These are phyloP conservation scores for Ramularia endophylla DNA, from an alignment of 2,329 filamentous ascomycete genomes.

Conservation along the genomic window DNA sequence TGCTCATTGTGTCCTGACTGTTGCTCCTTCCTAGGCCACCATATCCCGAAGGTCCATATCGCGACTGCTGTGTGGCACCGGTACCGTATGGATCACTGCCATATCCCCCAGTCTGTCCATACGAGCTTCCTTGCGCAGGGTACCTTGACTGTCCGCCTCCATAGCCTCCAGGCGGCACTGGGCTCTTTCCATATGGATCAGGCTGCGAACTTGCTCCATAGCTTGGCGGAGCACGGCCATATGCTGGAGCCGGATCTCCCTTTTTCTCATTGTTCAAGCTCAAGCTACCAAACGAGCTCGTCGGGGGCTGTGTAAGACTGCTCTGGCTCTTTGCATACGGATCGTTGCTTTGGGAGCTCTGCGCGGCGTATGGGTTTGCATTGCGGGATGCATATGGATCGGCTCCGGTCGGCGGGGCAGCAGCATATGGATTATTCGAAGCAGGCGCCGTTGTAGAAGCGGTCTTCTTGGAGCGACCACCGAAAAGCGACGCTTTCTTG, in stretches of 20 bases:
- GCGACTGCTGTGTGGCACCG: slow-evolving; percentile 30
- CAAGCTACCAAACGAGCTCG: slow-evolving; percentile 27
- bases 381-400: slow-evolving; percentile 22
- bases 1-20: slow-evolving; percentile 45
- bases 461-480: slow-evolving; percentile 50
- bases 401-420: slow-evolving; percentile 31
- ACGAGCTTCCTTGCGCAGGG: slow-evolving; percentile 25
- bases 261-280: slow-evolving; percentile 21
- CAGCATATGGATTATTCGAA: slow-evolving; percentile 51
- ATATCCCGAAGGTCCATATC: slow-evolving; percentile 47
- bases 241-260: slow-evolving; percentile 24
- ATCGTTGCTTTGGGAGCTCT: slow-evolving; percentile 18
- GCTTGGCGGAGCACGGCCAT: slow-evolving; percentile 10
- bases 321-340: slow-evolving; percentile 25
- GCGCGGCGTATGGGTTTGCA: slow-evolving; percentile 28
- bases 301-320: slow-evolving; percentile 25
- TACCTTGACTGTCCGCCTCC: slow-evolving; percentile 30
- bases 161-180: slow-evolving; percentile 41
- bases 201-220: slow-evolving; percentile 22
- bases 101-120: slow-evolving; percentile 43
- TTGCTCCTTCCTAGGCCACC: slow-evolving; percentile 49
- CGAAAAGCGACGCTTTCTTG: slow-evolving; percentile 54
- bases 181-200: slow-evolving; percentile 39
- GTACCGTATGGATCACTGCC: slow-evolving; percentile 49
- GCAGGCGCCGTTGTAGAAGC: slow-evolving; percentile 37